Base-by-base conservation (phyloP, 768 basidiomycete genomes). In the Tylopilus rubrobrunneus region DNA sequence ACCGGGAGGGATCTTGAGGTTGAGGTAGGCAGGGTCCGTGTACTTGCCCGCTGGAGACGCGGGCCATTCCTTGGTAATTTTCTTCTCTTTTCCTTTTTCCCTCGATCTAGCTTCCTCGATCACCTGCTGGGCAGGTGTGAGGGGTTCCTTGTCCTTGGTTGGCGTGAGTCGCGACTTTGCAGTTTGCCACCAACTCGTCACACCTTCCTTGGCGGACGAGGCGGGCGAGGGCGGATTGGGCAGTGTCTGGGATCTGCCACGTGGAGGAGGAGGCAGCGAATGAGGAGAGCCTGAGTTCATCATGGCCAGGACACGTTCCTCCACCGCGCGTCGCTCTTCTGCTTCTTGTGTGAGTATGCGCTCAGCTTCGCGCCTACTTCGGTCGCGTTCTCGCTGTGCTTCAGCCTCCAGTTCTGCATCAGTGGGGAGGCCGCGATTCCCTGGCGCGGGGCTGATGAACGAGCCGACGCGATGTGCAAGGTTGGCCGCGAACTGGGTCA, bases 61-160 rank as follows among this genome's bases (percentile, higher is more conserved):
- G 3, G 84, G 84, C 85, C 84, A 87, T 47, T 73, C 79, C 61
- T 77, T 76, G 1, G 60, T 31, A 17, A 61, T 65, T 55, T 70
- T 76, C 60, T 73, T 69, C 46, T 71, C 77, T 56, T 71, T 25
- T 5, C 5, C 25, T 25, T 25, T 69, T 45, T 83, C 82, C 62
- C 82, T 85, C 51, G 86, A 73, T 63, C 91, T 89, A 17, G 87
- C 74, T 8, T 92, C 89, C 52, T 79, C 77, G 45, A 92, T 84
- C 50, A 93, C 77, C 60, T 90, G 89, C 62, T 92, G 90, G 0
- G 91, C 90, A 9, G 90, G 89, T 0, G 91, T 92, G n/a, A 89
- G 81, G 1, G 74, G 68, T 14, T 87, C 82, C 62, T 80, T 80
- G 11, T 84, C 84, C 61, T 91, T 92, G 12, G 86, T 86, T 3